Conservation (phyloP, 108 stramenopile species). For the Fragilariopsis cylindrus region DNA sequence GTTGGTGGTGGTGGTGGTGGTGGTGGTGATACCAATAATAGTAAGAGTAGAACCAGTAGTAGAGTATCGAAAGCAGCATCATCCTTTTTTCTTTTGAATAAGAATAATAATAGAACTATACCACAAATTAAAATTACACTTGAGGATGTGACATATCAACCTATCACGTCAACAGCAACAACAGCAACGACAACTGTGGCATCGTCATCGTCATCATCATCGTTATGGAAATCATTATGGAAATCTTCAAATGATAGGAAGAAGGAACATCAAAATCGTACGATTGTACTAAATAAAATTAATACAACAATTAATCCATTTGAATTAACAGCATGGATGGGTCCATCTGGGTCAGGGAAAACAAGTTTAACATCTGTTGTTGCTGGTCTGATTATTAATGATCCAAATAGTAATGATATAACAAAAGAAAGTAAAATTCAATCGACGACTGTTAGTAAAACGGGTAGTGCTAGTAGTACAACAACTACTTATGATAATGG, state of each 20-base stretch:
- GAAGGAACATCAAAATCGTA: conserved; percentile 12
- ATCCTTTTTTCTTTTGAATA: conserved; percentile 4
- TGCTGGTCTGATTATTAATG: conserved; percentile 36
- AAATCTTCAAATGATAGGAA: background rate
- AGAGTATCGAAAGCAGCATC: conserved; percentile 6
- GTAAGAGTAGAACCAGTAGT: background rate
- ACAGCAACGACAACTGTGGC: background rate
- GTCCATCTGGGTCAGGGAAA: conserved; percentile 75
- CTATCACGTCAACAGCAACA: conserved; percentile 35
- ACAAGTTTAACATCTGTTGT: conserved; percentile 65
- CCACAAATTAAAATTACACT: conserved; percentile 56
- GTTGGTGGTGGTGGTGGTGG: no score
- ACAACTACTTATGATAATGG: conserved; percentile 14
- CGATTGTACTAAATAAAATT: conserved; percentile 53
- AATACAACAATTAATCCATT: conserved; percentile 61
- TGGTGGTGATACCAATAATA: background rate
- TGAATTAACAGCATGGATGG: conserved; percentile 78
- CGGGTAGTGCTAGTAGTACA: no score
- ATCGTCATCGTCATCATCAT: background rate
- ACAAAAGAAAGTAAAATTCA: conserved; percentile 36
- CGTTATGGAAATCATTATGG: background rate
- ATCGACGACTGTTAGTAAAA: conserved; percentile 34
- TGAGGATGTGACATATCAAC: conserved; percentile 66
- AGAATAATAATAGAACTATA: conserved; percentile 18
- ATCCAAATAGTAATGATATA: conserved; percentile 31